Conservation (phyloP, 129 eudicot species). For the Deinandra increscens region DNA sequence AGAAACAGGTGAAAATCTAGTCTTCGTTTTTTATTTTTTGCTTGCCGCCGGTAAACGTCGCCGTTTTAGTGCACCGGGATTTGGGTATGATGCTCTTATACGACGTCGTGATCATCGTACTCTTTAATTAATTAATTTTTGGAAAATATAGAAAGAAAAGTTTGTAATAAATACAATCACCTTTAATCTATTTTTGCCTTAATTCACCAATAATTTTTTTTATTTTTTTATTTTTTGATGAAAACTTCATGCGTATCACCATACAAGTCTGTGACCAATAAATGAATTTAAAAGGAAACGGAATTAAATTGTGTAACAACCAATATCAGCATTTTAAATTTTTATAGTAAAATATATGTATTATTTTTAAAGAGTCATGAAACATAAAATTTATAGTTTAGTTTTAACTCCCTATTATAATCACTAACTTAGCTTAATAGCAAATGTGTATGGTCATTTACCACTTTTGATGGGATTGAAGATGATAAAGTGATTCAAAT, state of each 20-base stretch:
- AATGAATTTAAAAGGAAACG: not conserved
- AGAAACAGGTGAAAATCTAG: slow-evolving; percentile 67
- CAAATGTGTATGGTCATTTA: no score
- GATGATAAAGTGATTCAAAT: no score
- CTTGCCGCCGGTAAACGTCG: not conserved
- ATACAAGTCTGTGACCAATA: slow-evolving; percentile 7
- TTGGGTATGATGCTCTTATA: no score
- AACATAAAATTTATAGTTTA: no score
- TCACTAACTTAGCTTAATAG: no score
- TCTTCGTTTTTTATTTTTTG: slow-evolving; percentile 12
- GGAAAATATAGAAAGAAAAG: not conserved
- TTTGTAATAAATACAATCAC: not conserved
- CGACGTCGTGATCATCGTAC: not conserved
- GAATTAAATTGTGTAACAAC: not conserved
- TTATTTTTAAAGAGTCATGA: no score
- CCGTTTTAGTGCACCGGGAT: not conserved
- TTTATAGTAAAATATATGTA: no score
- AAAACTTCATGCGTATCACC: slow-evolving; percentile 8
- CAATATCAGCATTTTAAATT: no score
- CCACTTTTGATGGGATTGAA: no score
- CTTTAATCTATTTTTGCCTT: not conserved
- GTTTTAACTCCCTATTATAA: no score
- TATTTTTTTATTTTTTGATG: no score
- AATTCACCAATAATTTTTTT: no score
- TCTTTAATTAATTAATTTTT: not conserved